Percentiles rank a stretch among this genome's conserved stretches.
Evolutionary conservation across 2,329 filamentous ascomycete genomes (phyloP).

Genomic region (Hypoxylon sp.): DNA sequence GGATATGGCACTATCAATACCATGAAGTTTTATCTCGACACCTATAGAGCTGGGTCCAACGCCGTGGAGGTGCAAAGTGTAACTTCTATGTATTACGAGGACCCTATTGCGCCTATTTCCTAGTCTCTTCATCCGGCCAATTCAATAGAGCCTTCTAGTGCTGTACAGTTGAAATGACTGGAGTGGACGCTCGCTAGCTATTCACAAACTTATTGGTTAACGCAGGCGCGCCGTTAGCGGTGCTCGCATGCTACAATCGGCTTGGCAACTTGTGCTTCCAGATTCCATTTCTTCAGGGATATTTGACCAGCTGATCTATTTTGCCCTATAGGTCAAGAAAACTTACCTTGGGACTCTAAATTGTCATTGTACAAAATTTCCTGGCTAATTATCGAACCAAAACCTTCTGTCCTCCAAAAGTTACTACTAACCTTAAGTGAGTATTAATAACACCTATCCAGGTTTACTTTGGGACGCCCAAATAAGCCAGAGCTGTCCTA

Average conservation of each 20-base stretch:
- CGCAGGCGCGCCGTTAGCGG: background rate
- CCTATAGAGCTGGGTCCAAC: background rate
- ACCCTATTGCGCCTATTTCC: background rate
- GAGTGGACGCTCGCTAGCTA: background rate
- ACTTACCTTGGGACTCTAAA: too few relatives aligned
- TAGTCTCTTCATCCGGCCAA: background rate
- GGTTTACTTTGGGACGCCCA: background rate
- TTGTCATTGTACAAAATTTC: too few relatives aligned
- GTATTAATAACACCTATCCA: background rate
- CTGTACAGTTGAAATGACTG: background rate
- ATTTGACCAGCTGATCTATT: too few relatives aligned
- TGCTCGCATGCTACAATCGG: background rate
- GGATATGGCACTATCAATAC: background rate
- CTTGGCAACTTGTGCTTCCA: background rate
- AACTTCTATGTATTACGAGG: background rate
- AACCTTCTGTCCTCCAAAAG: background rate
- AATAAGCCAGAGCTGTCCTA: background rate
- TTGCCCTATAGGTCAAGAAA: too few relatives aligned
- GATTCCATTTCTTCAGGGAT: background rate
- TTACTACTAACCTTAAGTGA: background rate
- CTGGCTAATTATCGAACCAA: too few relatives aligned
- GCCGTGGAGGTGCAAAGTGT: background rate
- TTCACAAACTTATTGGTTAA: background rate
- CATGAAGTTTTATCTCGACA: background rate
- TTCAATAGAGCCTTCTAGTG: background rate